These are phyloP conservation scores for Arthrobotrys entomopaga DNA, from an alignment of 2,329 filamentous ascomycete genomes.

Conservation along the genomic window DNA sequence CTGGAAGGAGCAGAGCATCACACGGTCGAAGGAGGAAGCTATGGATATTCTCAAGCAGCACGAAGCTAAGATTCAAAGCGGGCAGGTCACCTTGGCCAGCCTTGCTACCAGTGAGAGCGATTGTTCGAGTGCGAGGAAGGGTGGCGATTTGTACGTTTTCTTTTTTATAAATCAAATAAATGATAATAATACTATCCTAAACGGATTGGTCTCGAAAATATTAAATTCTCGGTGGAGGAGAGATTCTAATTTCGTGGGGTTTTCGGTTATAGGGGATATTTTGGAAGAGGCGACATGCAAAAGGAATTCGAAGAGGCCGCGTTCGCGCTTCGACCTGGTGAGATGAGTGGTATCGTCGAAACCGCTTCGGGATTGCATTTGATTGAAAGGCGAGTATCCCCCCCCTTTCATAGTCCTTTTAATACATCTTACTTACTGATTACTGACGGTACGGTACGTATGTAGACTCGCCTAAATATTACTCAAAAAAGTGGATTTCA, in stretches of 20 bases:
- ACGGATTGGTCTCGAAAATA: neutral
- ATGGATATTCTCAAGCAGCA: slow-evolving; percentile 78
- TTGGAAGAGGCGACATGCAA: slow-evolving; percentile 95
- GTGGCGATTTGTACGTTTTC: slow-evolving; percentile 77
- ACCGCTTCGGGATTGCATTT: slow-evolving; percentile 94
- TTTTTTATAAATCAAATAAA: neutral
- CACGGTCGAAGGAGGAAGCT: slow-evolving; percentile 86
- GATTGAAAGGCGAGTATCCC: slow-evolving; percentile 80
- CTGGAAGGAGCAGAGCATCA: slow-evolving; percentile 89
- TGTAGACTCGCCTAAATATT: slow-evolving; percentile 6
- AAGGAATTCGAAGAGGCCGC: slow-evolving; percentile 97
- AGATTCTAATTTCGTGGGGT: too few species aligned
- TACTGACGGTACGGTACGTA: too few species aligned
- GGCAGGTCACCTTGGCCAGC: slow-evolving; percentile 77
- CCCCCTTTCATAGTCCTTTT: too few species aligned
- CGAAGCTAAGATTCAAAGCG: slow-evolving; percentile 78
- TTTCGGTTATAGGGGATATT: slow-evolving; percentile 75
- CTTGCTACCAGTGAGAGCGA: slow-evolving; percentile 90
- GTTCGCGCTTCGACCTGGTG: slow-evolving; percentile 85
- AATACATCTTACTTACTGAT: too few species aligned
- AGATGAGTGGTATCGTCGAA: slow-evolving; percentile 87
- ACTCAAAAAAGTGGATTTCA: neutral
- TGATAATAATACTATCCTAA: neutral
- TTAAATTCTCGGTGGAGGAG: neutral
- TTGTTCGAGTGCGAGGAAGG: slow-evolving; percentile 93